Evolutionary conservation across 106 monocot genomes (phyloP).

Genomic region (Apostasia shenzhenica): DNA sequence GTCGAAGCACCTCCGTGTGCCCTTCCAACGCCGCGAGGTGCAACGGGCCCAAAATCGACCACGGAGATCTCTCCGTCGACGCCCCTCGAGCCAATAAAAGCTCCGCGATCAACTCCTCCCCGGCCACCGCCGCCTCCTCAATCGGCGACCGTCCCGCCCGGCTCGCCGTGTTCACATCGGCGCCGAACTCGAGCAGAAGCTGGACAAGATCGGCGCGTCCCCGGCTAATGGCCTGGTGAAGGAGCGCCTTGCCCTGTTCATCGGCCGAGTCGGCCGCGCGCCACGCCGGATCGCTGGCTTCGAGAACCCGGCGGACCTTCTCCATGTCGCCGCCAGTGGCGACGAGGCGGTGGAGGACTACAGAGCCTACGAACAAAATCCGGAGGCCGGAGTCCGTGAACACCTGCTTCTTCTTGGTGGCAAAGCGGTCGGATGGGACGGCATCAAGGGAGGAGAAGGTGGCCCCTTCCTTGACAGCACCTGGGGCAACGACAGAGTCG

Average conservation of each 20-base stretch:
- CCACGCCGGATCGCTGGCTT: slow-evolving; percentile 44
- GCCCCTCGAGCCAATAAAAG: slow-evolving; percentile 29
- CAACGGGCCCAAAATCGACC: slow-evolving; percentile 18
- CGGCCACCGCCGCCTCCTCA: slow-evolving; percentile 34
- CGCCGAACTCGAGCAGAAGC: slow-evolving; percentile 48
- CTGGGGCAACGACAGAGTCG: slow-evolving; percentile 45
- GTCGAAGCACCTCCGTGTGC: slow-evolving; percentile 20
- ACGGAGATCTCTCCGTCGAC: slow-evolving; percentile 13
- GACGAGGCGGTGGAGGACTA: slow-evolving; percentile 31
- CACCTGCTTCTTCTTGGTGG: slow-evolving; percentile 48
- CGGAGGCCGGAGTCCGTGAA: slow-evolving; percentile 33
- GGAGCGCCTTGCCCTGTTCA: slow-evolving; percentile 20
- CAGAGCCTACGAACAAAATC: slow-evolving; percentile 34
- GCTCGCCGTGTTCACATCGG: slow-evolving; percentile 22
- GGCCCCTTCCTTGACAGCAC: slow-evolving; percentile 24
- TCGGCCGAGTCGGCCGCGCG: slow-evolving; percentile 30
- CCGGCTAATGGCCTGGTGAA: slow-evolving; percentile 27
- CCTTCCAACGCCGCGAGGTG: slow-evolving; percentile 33
- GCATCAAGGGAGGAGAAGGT: slow-evolving; percentile 14
- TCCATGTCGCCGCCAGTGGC: slow-evolving; percentile 26
- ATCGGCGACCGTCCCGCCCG: slow-evolving; percentile 34
- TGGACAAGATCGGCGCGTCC: slow-evolving; percentile 42
- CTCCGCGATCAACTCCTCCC: slow-evolving; percentile 41
- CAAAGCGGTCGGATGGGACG: slow-evolving; percentile 41
- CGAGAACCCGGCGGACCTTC: slow-evolving; percentile 29